Conservation (phyloP, 192 early-diverging fungal genomes). For the Coemansia sp. region DNA sequence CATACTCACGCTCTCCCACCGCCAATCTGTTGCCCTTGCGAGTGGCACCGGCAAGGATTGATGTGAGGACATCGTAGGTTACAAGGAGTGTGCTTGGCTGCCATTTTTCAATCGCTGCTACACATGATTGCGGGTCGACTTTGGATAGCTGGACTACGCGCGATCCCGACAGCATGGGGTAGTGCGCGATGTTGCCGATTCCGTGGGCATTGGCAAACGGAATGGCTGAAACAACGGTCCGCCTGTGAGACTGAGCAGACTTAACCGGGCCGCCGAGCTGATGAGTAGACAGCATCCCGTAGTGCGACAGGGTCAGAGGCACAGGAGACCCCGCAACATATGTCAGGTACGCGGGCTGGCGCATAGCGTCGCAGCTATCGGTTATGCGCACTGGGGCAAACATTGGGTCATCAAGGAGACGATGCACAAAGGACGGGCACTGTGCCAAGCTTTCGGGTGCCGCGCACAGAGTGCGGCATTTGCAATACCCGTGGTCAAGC, state of each 20-base stretch:
- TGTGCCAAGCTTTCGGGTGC: not conserved
- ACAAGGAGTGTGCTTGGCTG: slow-evolving; percentile 27
- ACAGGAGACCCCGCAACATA: slow-evolving; percentile 19
- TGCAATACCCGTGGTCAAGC: slow-evolving; percentile 14
- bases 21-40: slow-evolving; percentile 12
- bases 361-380: slow-evolving; percentile 30
- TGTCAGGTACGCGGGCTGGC: slow-evolving; percentile 37
- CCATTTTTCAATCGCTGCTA: slow-evolving; percentile 32
- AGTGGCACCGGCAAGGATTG: slow-evolving; percentile 11
- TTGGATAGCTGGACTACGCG: slow-evolving; percentile 40
- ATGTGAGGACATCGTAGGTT: slow-evolving; percentile 21
- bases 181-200: slow-evolving; percentile 46
- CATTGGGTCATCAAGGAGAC: slow-evolving; percentile 38
- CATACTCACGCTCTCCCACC: slow-evolving; percentile 18
- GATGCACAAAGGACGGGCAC: slow-evolving; percentile 23
- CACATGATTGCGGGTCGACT: slow-evolving; percentile 19
- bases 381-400: slow-evolving; percentile 45
- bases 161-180: slow-evolving; percentile 45
- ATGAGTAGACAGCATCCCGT: slow-evolving; percentile 39
- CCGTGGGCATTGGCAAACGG: slow-evolving; percentile 38
- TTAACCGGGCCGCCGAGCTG: slow-evolving; percentile 10
- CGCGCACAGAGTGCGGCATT: not conserved
- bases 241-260: not conserved
- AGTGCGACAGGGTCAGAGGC: slow-evolving; percentile 44
- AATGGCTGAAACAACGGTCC: slow-evolving; percentile 38